phyloP scores from a whole-genome alignment of 768 basidiomycete species.

The Rossbeevera mucosa region DNA sequence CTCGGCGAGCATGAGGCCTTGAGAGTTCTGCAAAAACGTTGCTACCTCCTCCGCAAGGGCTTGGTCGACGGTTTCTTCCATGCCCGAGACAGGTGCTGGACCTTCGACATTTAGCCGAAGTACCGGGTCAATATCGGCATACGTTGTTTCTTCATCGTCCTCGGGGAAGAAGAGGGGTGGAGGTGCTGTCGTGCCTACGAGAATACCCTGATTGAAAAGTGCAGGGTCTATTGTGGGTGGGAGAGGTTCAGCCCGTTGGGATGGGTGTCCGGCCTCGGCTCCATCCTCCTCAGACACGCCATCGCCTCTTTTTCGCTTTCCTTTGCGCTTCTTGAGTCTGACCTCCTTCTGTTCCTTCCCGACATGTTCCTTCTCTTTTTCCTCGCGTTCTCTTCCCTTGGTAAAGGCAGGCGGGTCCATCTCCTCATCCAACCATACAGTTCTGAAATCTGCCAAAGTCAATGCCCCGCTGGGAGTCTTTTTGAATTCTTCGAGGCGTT shows the following conservation, averaged over 20 bases:
- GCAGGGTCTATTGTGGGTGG: conserved; percentile 47
- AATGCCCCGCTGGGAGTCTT: conserved; percentile 80
- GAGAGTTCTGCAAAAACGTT: conserved; percentile 56
- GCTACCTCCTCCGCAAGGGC: conserved; percentile 68
- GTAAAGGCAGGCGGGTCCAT: conserved; percentile 89
- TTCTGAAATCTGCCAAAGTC: conserved; percentile 86
- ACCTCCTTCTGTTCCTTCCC: conserved; percentile 31
- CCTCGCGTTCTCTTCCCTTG: conserved; percentile 68
- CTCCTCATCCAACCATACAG: conserved; percentile 87
- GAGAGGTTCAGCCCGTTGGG: conserved; percentile 17
- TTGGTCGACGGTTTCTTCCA: conserved; percentile 60
- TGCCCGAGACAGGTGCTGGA: conserved; percentile 26
- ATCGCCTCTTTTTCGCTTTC: conserved; percentile 40
- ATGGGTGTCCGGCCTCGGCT: conserved; percentile 7
- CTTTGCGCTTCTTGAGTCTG: conserved; percentile 28
- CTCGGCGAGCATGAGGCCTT: conserved; percentile 52
- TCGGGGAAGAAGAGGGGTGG: conserved; percentile 43
- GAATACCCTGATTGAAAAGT: conserved; percentile 63
- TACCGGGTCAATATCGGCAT: conserved; percentile 54
- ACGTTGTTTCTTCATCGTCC: conserved; percentile 36
- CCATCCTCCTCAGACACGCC: conserved; percentile 34
- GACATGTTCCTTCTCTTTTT: conserved; percentile 43
- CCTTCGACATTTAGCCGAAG: conserved; percentile 34
- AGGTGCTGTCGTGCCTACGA: conserved; percentile 46
- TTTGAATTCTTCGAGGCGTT: conserved; percentile 92